Evolutionary conservation across 2,329 filamentous ascomycete species (phyloP).

Genomic region (Lachnellula hyalina): DNA sequence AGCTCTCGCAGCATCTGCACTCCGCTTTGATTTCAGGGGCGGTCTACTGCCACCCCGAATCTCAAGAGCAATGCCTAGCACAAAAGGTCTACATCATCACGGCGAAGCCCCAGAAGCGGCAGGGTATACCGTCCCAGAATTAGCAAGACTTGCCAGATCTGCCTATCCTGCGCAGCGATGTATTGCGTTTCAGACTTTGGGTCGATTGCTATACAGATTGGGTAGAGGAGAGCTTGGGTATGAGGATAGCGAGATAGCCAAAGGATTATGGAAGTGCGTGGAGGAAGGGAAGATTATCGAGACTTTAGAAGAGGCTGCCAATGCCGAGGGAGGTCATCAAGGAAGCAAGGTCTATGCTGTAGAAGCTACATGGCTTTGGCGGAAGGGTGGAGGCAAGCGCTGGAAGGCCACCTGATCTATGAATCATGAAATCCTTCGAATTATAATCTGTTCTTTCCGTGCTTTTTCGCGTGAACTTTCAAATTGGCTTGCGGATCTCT

Average conservation of each 20-base stretch:
- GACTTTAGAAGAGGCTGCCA: constrained; percentile 70
- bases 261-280: constrained; percentile 77
- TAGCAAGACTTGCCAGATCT: constrained; percentile 74
- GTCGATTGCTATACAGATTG: constrained; percentile 76
- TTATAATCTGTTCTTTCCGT: not conserved
- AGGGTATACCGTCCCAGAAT: constrained; percentile 86
- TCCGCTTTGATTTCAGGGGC: constrained; percentile 87
- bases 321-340: constrained; percentile 61
- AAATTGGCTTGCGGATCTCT: no score
- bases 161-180: constrained; percentile 83
- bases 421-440: not conserved
- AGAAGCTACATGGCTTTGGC: constrained; percentile 77
- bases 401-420: constrained; percentile 25
- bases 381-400: constrained; percentile 37
- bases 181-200: constrained; percentile 85
- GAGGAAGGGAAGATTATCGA: constrained; percentile 73
- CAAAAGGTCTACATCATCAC: constrained; percentile 86
- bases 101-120: constrained; percentile 87
- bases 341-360: constrained; percentile 80
- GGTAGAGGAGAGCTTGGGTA: constrained; percentile 68
- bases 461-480: no score
- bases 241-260: constrained; percentile 60
- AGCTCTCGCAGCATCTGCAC: constrained; percentile 65
- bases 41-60: constrained; percentile 71
- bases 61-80: constrained; percentile 68